These are phyloP conservation scores for Coemansia sp. DNA, from an alignment of 192 early-diverging fungal species.

Conservation along the genomic window DNA sequence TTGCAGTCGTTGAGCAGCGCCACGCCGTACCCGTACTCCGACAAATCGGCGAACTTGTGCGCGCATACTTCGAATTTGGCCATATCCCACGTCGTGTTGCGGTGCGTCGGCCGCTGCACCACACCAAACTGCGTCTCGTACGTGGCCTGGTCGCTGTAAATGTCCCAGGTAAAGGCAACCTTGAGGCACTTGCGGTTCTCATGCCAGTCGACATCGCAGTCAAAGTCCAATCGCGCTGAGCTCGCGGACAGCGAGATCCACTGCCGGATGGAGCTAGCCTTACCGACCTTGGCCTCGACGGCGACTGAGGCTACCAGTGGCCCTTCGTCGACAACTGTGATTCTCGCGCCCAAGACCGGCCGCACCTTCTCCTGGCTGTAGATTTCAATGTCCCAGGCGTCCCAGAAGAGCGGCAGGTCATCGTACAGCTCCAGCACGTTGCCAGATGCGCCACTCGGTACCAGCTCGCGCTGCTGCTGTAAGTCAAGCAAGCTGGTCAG, in stretches of 20 bases:
- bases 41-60: conserved; percentile 97
- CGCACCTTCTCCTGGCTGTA: conserved; percentile 90
- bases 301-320: conserved; percentile 78
- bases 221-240: conserved; percentile 84
- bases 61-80: conserved; percentile 95
- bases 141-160: conserved; percentile 80
- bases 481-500: conserved; percentile 71
- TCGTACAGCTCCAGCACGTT: conserved; percentile 87
- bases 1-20: conserved; percentile 96
- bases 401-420: conserved; percentile 88
- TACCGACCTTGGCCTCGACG: conserved; percentile 68
- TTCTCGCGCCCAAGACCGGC: conserved; percentile 57
- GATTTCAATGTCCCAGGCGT: conserved; percentile 89
- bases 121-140: conserved; percentile 97
- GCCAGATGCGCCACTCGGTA: conserved; percentile 21
- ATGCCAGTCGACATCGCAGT: conserved; percentile 88
- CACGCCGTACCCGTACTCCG: conserved; percentile 94
- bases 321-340: conserved; percentile 70
- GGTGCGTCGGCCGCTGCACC: conserved; percentile 91
- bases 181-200: conserved; percentile 90
- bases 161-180: conserved; percentile 90
- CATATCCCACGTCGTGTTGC: conserved; percentile 91
- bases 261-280: conserved; percentile 71
- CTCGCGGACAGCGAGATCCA: conserved; percentile 74
- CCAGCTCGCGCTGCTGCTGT: conserved; percentile 56